Base-by-base conservation (phyloP, 305 asterid species). In the Striga hermonthica region DNA sequence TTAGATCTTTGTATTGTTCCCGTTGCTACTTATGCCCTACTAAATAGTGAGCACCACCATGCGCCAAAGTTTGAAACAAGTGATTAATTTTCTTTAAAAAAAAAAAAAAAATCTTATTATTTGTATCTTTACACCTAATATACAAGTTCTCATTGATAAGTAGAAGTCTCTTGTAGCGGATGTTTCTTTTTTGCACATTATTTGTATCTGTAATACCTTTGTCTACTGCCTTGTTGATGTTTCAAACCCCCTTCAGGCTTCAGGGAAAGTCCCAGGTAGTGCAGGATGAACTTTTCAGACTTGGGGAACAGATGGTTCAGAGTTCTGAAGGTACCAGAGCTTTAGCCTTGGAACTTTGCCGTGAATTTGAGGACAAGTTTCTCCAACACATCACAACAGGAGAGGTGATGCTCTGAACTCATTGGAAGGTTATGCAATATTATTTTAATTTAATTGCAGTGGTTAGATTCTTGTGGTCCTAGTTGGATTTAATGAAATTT, bases 281-380 rank as follows among this genome's bases (percentile, higher is more conserved):
- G 62, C 96, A 94, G 73, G 99, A 88, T 79, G 98, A 94, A 77
- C 85, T 94, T 65, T 84, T 86, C 67, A 86, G 91, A 76, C 92
- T 94, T 80, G 99, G 98, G 47, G 99, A 86, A 71, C 87, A 85
- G 79, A 86, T 94, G 99, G 97, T 94, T 72, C 74, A 85, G 62
- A 90, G 95, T 76, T 68, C 96, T 64, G 99, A 94, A 78, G 99
- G 97, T 68, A 85, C 97, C 14, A 85, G 83, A 74, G 99, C 99
- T 43, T 81, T 94, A 67, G 97, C 98, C 57, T 78, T 94, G 80
- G 99, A 94, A 81, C 97, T 94, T 63, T 94, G 99, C 84, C 95
- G 98, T 68, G 99, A 94, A 83, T 94, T 94, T 70, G 99, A 94
- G 94, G 99, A 94, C 69, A 90, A 85, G 84, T 94, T 94, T 82